Base-by-base conservation (phyloP, 148 eudicot species). In the Tetragonia tetragonoides region DNA sequence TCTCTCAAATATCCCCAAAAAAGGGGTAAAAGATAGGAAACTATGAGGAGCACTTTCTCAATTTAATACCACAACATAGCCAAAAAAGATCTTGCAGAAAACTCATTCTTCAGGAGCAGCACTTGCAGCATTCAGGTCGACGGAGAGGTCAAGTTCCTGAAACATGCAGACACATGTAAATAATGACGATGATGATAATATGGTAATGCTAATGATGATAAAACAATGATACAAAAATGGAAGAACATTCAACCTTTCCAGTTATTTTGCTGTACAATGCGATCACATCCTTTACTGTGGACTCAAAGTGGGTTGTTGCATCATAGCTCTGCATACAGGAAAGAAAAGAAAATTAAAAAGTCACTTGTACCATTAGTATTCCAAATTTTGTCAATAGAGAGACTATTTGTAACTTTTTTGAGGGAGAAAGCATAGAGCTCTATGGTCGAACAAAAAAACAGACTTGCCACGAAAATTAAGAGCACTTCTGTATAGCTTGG, bases 41-140 rank as follows among this genome's bases (percentile, higher is more conserved):
- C 74, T 61, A 77, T 67, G 3, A 59, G 17, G 41, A 38, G 34
- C 51, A 14, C 23, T 44, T 81, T 12, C 59, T 76, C 67, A 21
- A 66, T 46, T 21, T 28, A 57, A 34, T 21, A 77, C 37, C 24
- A 72, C 44, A 68, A 20, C 8, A 8, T 37, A 60, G 42, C 49
- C 17, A 17, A n/a, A 75, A 16, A 39, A 28, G 12, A 6, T 6
- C 62, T 28, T 65, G 37, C 14, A 63, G 37, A 20, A 39, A 4
- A 59, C 38, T 91, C 80, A 89, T 85, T 87, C 86, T 75, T 86
- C 90, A 79, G 80, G 81, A 75, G 84, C 76, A 78, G 92, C 95
- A 86, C 88, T 86, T 63, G 95, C 95, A 78, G 89, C 93, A 81
- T 85, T 91, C 63, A 91, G 85, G 79, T 91, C 97, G 77, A 91